Evolutionary conservation across 495 filamentous ascomycete species (phyloP).

Genomic region (Aspergillus leporis): DNA sequence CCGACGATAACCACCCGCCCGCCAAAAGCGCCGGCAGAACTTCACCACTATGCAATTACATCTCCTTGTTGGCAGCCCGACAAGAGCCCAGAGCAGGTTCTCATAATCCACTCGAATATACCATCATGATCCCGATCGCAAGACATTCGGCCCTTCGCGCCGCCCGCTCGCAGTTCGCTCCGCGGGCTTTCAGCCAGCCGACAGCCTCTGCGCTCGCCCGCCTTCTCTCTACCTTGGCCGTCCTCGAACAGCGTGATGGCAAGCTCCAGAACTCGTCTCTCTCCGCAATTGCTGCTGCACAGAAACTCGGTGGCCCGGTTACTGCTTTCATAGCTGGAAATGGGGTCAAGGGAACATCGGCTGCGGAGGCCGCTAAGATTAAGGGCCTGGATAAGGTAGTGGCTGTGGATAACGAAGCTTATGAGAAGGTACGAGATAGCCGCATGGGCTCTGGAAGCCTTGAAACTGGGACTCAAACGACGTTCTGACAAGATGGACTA

Average conservation of each 20-base stretch:
- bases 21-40: slow-evolving; percentile 1
- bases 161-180: slow-evolving; percentile 44
- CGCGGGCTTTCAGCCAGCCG: slow-evolving; percentile 33
- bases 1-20: slow-evolving; percentile 24
- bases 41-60: background rate
- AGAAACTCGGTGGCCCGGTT: slow-evolving; percentile 80
- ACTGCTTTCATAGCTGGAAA: slow-evolving; percentile 88
- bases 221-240: slow-evolving; percentile 81
- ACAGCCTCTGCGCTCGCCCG: slow-evolving; percentile 57
- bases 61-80: slow-evolving; percentile 29
- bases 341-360: slow-evolving; percentile 69
- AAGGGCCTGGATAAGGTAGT: slow-evolving; percentile 89
- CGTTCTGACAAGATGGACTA: slow-evolving; percentile 8
- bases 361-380: slow-evolving; percentile 84
- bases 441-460: background rate
- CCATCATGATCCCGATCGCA: slow-evolving; percentile 44
- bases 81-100: slow-evolving; percentile 27
- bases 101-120: slow-evolving; percentile 1
- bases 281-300: slow-evolving; percentile 81
- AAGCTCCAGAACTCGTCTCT: slow-evolving; percentile 81
- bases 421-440: slow-evolving; percentile 71
- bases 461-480: background rate
- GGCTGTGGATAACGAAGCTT: slow-evolving; percentile 81
- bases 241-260: slow-evolving; percentile 92
- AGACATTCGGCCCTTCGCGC: slow-evolving; percentile 50